Base-by-base conservation (phyloP, 23 red algal species). In the Gracilaria caudata region DNA sequence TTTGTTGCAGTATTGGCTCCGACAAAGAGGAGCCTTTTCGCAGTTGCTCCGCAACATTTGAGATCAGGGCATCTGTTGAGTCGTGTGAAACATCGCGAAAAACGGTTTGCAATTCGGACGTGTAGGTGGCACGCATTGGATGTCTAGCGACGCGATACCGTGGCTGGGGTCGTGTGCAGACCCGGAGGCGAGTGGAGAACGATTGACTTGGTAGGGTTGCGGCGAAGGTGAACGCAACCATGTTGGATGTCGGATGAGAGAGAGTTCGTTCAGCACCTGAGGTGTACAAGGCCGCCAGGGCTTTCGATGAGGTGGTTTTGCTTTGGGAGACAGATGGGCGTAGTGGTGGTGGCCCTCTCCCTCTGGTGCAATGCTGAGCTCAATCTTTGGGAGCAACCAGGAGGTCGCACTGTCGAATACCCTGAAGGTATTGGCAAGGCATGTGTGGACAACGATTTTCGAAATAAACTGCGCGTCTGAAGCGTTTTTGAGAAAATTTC, bases 221-320 rank as follows among this genome's bases (percentile, higher is more conserved):
- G 8, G 70, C 40, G 13, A 21, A 24, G 40, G 70, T 49, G 70
- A 75, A 75, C 12, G 39, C 70, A 75, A 75, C 4, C 70, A 75
- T 75, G 39, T 14, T 21, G 70, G 30, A 19, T 37, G 61, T 5
- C 2, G 49, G 49, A 53, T 17, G 49, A 16, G 8, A 13, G 49
- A 16, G 14, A 53, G 13, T 53, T 1, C 12, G 49, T 9, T 53
- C 12, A 17, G 14, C 49, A 16, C 49, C 1, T 53, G 1, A 13
- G n/a, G n/a, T 53, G 49, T 2, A 17, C 49, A 1, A 13, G 49
- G 13, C 1, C 13, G 49, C 49, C 1, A 17, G 6, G 13, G 19
- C 49, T 13, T 7, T 53, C 13, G 49, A 16, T 53, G 13, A 53
- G 49, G 13, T 53, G 49, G 4, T 45, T n/a, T n/a, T n/a, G n/a